phyloP scores from a whole-genome alignment of 371 early-diverging fungal species.

The Mortierella polycephala region DNA sequence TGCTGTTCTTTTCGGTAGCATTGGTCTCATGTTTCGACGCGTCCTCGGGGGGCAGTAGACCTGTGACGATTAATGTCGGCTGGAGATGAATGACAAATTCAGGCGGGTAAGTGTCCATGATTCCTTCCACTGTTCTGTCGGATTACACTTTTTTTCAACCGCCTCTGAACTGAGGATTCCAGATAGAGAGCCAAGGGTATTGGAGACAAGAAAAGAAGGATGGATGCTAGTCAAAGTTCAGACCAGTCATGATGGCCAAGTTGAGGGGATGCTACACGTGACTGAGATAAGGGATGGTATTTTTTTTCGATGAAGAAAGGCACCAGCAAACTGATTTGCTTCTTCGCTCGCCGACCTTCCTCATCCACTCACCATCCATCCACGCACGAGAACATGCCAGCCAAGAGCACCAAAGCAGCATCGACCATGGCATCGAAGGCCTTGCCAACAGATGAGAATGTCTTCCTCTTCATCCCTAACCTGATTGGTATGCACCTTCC shows the following conservation, averaged over 20 bases:
- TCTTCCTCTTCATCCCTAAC: slow-evolving; percentile 92
- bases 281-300: not conserved
- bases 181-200: not conserved
- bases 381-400: slow-evolving; percentile 24
- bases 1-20: not conserved
- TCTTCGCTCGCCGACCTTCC: slow-evolving; percentile 2
- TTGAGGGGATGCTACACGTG: not conserved
- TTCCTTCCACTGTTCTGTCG: not conserved
- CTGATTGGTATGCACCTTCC: slow-evolving; percentile 76
- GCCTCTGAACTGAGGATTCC: not conserved
- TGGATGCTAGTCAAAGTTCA: slow-evolving; percentile 1
- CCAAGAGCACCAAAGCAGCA: slow-evolving; percentile 36
- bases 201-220: not conserved
- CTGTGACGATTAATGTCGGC: slow-evolving; percentile 75
- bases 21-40: slow-evolving; percentile 25
- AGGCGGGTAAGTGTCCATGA: slow-evolving; percentile 75
- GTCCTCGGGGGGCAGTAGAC: slow-evolving; percentile 58
- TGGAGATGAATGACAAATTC: slow-evolving; percentile 80
- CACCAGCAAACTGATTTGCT: not conserved
- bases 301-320: not conserved
- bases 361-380: slow-evolving; percentile 13
- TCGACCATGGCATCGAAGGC: slow-evolving; percentile 27
- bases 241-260: not conserved
- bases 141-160: not conserved
- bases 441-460: slow-evolving; percentile 62